These are phyloP conservation scores for Volutella citrinella DNA, from an alignment of 2,329 filamentous ascomycete genomes.

Conservation along the genomic window DNA sequence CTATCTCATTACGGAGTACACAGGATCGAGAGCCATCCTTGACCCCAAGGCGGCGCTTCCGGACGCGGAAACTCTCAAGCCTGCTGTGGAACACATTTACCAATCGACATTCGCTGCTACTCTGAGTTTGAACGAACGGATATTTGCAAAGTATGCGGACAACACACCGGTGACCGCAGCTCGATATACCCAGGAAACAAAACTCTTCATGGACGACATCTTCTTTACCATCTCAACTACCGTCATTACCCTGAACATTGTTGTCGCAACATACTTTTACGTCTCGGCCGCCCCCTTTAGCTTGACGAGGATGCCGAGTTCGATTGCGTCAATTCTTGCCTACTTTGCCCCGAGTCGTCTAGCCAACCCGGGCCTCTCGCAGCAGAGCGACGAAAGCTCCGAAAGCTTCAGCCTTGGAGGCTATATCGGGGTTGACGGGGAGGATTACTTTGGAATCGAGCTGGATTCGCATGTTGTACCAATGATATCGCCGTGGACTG, in stretches of 20 bases:
- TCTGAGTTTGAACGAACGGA: too few species aligned
- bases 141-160: background rate
- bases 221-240: slow-evolving; percentile 1
- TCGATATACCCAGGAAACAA: background rate
- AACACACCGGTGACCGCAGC: background rate
- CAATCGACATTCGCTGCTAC: too few species aligned
- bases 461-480: slow-evolving; percentile 1
- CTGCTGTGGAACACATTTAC: too few species aligned
- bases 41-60: too few species aligned
- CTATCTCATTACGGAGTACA: too few species aligned
- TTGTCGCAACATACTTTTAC: slow-evolving; percentile 1
- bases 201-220: slow-evolving; percentile 1
- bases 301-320: slow-evolving; percentile 1
- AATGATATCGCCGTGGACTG: too few species aligned
- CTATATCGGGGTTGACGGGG: slow-evolving; percentile 4
- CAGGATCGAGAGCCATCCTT: too few species aligned
- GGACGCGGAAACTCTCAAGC: too few species aligned
- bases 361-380: background rate
- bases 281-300: background rate
- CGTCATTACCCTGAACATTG: slow-evolving; percentile 1
- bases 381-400: background rate
- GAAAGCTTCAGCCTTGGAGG: slow-evolving; percentile 7
- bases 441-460: slow-evolving; percentile 4
- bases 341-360: slow-evolving; percentile 5
- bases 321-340: slow-evolving; percentile 1